Percentiles rank a stretch among this genome's conserved stretches.
phyloP scores from a whole-genome alignment of 1,139 yeast species.

The Kodamaea alishanica region DNA sequence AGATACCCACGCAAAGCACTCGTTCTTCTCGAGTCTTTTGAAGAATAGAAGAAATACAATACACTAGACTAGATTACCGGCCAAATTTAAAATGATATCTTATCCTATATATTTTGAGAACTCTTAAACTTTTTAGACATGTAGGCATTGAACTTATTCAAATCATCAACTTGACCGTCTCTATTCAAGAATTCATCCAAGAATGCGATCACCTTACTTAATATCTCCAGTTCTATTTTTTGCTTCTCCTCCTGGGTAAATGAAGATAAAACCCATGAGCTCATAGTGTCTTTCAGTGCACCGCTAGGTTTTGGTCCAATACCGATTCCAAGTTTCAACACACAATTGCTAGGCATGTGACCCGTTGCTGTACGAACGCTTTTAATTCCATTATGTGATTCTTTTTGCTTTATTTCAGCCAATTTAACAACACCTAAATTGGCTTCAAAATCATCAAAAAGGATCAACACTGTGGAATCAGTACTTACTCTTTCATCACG shows the following conservation, averaged over 20 bases:
- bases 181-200: slow-evolving; percentile 9
- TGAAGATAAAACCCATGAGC: slow-evolving; percentile 38
- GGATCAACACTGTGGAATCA: slow-evolving; percentile 19
- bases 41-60: background rate
- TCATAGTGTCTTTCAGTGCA: slow-evolving; percentile 35
- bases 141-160: slow-evolving; percentile 13
- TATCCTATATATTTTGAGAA: no score
- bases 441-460: slow-evolving; percentile 42
- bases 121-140: slow-evolving; percentile 8
- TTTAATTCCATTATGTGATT: slow-evolving; percentile 42
- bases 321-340: slow-evolving; percentile 38
- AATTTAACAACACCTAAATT: slow-evolving; percentile 29
- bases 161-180: slow-evolving; percentile 11
- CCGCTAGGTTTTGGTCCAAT: slow-evolving; percentile 44
- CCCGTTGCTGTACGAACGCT: slow-evolving; percentile 16
- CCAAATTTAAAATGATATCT: no score
- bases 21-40: background rate
- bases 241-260: slow-evolving; percentile 18
- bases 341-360: slow-evolving; percentile 9
- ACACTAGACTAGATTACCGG: no score
- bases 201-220: slow-evolving; percentile 5
- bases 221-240: slow-evolving; percentile 5
- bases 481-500: slow-evolving; percentile 18
- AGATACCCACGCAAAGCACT: no score
- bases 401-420: slow-evolving; percentile 29